phyloP scores from a whole-genome alignment of 768 basidiomycete genomes.

The Asterophora parasitica region DNA sequence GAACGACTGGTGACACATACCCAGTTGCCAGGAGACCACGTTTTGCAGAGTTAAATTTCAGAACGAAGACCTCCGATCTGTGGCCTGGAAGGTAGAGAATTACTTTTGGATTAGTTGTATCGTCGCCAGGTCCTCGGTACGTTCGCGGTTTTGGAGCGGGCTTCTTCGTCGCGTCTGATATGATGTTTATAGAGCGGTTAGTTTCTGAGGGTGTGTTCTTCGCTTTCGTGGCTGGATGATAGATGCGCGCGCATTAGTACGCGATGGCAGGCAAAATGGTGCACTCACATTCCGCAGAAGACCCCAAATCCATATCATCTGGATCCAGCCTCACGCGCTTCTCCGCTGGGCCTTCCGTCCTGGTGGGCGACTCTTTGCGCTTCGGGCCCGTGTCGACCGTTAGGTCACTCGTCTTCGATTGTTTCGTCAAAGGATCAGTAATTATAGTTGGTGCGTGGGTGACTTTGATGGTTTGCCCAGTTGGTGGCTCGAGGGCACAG shows the following conservation, averaged over 20 bases:
- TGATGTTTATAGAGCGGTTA: conserved; percentile 8
- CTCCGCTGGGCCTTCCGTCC: conserved; percentile 48
- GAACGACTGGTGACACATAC: conserved; percentile 36
- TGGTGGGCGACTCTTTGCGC: conserved; percentile 49
- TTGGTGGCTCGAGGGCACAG: conserved; percentile 51
- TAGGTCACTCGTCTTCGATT: conserved; percentile 18
- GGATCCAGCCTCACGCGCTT: conserved; percentile 56
- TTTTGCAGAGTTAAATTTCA: conserved; percentile 69
- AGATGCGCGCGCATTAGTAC: neutral
- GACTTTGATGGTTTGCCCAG: conserved; percentile 19
- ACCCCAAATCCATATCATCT: conserved; percentile 46
- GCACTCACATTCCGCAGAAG: conserved; percentile 26
- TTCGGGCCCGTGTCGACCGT: conserved; percentile 29
- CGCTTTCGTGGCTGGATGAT: conserved; percentile 8
- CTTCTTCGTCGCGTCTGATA: conserved; percentile 21
- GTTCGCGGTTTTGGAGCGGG: conserved; percentile 26
- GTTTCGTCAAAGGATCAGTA: conserved; percentile 7
- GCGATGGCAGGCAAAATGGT: neutral
- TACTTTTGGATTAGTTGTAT: conserved; percentile 35
- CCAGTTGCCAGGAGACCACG: conserved; percentile 66
- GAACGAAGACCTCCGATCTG: conserved; percentile 70
- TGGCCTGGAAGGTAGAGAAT: conserved; percentile 53
- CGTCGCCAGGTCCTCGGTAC: conserved; percentile 36
- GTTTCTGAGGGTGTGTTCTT: conserved; percentile 13
- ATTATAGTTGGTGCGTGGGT: conserved; percentile 11